These are phyloP conservation scores for Colletotrichum filicis DNA, from an alignment of 2,329 filamentous ascomycete genomes.

Conservation along the genomic window DNA sequence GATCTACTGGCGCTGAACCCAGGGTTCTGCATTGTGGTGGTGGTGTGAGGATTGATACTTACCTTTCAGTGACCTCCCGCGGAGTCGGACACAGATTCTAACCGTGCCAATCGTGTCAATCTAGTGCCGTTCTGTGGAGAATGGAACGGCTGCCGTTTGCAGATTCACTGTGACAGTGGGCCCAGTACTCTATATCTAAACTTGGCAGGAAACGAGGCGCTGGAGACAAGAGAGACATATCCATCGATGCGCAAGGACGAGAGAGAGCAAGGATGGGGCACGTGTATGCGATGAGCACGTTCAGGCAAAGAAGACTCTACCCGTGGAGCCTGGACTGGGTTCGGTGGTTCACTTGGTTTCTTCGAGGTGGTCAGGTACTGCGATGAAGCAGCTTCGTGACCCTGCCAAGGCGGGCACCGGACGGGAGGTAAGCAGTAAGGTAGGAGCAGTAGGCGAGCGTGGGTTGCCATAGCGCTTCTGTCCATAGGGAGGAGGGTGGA, in stretches of 20 bases:
- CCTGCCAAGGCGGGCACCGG: conserved; percentile 30
- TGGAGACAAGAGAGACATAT: background rate
- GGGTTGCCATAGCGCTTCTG: conserved; percentile 21
- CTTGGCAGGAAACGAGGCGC: conserved; percentile 14
- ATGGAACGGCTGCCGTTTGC: conserved; percentile 29
- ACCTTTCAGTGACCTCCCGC: background rate
- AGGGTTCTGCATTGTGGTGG: background rate
- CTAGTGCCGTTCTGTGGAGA: background rate
- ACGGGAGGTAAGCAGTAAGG: conserved; percentile 12
- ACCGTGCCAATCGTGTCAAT: background rate
- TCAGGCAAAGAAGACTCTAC: background rate
- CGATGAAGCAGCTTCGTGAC: conserved; percentile 24
- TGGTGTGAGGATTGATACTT: background rate
- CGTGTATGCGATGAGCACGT: background rate
- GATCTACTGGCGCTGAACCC: background rate
- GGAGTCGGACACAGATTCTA: background rate
- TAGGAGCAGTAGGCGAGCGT: too few species aligned
- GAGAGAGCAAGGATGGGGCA: background rate
- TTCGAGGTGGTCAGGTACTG: background rate
- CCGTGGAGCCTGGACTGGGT: background rate
- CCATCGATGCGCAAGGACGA: too few species aligned
- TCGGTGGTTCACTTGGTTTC: too few species aligned
- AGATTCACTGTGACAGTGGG: conserved; percentile 7
- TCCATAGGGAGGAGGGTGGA: background rate
- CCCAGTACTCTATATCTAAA: background rate